These are phyloP conservation scores for Geoglossum cookeanum DNA, from an alignment of 2,329 filamentous ascomycete genomes.

Conservation along the genomic window DNA sequence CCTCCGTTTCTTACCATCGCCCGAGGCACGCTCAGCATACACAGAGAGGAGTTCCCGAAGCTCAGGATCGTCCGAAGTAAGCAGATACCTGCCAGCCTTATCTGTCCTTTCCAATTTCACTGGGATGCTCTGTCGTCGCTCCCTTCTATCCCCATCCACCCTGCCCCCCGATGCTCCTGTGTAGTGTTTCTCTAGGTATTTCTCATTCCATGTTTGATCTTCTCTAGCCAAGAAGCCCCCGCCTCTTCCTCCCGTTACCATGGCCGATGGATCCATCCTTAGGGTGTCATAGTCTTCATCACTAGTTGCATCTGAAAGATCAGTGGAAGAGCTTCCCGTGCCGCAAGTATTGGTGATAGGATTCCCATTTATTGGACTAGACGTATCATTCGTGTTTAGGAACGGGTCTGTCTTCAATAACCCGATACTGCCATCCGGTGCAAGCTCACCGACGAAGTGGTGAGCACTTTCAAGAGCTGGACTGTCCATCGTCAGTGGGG, in stretches of 20 bases:
- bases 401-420: constrained; percentile 1
- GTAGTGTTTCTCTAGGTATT: background rate
- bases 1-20: constrained; percentile 17
- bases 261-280: constrained; percentile 18
- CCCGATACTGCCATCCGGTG: background rate
- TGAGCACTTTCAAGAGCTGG: background rate
- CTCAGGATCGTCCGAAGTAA: constrained; percentile 30
- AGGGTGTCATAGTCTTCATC: constrained; percentile 24
- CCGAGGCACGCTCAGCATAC: constrained; percentile 19
- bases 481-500: background rate
- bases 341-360: background rate
- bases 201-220: constrained; percentile 3
- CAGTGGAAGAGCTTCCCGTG: background rate
- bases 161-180: background rate
- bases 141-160: background rate
- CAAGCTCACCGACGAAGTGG: constrained; percentile 4
- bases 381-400: background rate
- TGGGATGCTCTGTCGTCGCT: constrained; percentile 23
- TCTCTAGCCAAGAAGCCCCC: constrained; percentile 9
- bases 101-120: constrained; percentile 27
- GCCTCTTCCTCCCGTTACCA: constrained; percentile 18
- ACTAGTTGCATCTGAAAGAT: background rate
- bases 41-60: constrained; percentile 26
- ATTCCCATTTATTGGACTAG: background rate
- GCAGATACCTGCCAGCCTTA: constrained; percentile 26